Evolutionary conservation across 192 early-diverging fungal genomes (phyloP).

Genomic region (Diversispora eburnea): DNA sequence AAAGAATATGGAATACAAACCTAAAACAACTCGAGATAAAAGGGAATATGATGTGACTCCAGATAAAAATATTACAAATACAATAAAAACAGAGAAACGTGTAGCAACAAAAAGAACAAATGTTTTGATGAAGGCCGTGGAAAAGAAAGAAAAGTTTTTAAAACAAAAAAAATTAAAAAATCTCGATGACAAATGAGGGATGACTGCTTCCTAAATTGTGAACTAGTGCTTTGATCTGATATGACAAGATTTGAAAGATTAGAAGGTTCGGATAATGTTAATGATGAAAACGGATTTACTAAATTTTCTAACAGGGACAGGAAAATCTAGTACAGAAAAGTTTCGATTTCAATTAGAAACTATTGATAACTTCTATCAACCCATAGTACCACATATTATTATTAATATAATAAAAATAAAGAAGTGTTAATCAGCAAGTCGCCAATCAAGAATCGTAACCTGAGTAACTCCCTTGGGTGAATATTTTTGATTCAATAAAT

Average conservation of each 20-base stretch:
- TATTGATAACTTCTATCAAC: too few relatives aligned
- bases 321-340: too few relatives aligned
- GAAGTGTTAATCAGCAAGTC: neutral
- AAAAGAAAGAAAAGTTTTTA: neutral
- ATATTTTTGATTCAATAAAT: neutral
- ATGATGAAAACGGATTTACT: neutral
- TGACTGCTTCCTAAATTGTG: neutral
- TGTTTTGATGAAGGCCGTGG: neutral
- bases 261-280: neutral
- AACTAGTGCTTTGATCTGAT: neutral
- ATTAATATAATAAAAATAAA: neutral
- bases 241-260: neutral
- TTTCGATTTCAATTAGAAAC: too few relatives aligned
- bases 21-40: neutral
- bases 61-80: constrained; percentile 10
- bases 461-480: too few relatives aligned
- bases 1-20: neutral
- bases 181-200: constrained; percentile 11
- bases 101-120: neutral
- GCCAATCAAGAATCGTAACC: neutral
- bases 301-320: neutral
- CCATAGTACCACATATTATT: too few relatives aligned
- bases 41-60: neutral
- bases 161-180: neutral
- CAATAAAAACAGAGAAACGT: neutral